Base-by-base conservation (phyloP, 164 flowering plant genomes). In the Nelumbo lutea region DNA sequence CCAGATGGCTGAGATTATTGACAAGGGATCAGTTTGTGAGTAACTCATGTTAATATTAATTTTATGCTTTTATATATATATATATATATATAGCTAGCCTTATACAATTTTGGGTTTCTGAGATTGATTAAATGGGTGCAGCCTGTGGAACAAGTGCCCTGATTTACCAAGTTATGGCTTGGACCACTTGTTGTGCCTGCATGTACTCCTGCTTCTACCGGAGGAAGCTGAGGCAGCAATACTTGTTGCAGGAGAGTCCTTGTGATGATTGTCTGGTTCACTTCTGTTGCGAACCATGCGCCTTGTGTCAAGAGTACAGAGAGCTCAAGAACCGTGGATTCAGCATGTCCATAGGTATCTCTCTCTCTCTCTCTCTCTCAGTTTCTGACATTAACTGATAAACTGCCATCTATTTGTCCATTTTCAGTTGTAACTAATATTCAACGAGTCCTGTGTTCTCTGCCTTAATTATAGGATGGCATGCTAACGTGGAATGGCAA, bases 261-360 rank as follows among this genome's bases (percentile, higher is more conserved):
- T 77, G 82, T 46, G 47, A 44, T 5, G 87, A 86, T 71, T 82
- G 85, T 57, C 70, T 69, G 3, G 69, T 76, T 59, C 87, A 84
- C 45, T 82, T 61, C 66, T 82, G 63, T 51, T 86, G 87, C 60
- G 74, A 71, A 70, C 6, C 14, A 6, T 82, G 86, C 44, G 81
- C 89, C 43, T 52, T 86, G 38, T 82, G 84, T 56, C 89, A 86
- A 69, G 86, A 84, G 75, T 78, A 83, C 45, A 82, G 88, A 43
- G 84, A 85, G 81, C 85, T 85, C 70, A 42, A 73, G 67, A 44
- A 41, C 63, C 87, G 80, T 1, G 88, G 90, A 1, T 85, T 70
- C 68, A 81, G 83, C 61, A 51, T 83, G 76, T 4, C 77, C 11
- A 63, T 83, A 0, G 86, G 90, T 46, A 0, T 27, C 27, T 27